Conservation (phyloP, 345 rosid genomes). For the Salix suchowensis region DNA sequence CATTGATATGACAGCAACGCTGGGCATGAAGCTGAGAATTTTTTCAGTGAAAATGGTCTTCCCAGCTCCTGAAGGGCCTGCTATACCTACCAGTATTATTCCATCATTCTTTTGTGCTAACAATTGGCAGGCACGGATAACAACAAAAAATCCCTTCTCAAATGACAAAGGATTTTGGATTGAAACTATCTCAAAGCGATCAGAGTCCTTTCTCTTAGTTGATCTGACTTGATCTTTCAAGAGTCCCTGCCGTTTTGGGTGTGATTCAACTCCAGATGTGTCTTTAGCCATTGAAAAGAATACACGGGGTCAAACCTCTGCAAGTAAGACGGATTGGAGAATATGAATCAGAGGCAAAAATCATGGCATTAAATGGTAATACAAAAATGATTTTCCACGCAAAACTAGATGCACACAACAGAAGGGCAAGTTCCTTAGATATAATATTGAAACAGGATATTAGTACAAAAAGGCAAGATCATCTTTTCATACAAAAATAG, state of each 20-base stretch:
- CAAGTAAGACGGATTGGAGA: conserved; percentile 4
- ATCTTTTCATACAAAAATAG: not conserved
- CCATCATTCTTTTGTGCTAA: conserved; percentile 85
- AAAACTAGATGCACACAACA: not conserved
- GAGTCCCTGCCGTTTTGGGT: conserved; percentile 58
- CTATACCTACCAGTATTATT: conserved; percentile 75
- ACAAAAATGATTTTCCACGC: not conserved
- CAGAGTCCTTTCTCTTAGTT: conserved; percentile 65
- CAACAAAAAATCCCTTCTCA: conserved; percentile 88
- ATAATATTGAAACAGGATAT: not conserved
- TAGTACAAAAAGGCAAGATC: not conserved
- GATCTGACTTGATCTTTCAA: conserved; percentile 81
- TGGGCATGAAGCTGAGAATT: conserved; percentile 79
- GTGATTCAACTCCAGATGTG: conserved; percentile 47
- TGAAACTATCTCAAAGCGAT: conserved; percentile 65
- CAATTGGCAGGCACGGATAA: conserved; percentile 88
- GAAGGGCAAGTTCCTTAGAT: not conserved
- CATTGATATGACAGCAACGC: conserved; percentile 87
- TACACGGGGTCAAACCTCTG: conserved; percentile 7
- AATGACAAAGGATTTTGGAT: conserved; percentile 70
- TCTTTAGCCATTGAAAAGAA: conserved; percentile 46
- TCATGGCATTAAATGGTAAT: not conserved
- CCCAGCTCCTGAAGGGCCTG: conserved; percentile 99
- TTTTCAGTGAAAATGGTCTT: conserved; percentile 91
- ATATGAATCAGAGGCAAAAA: not conserved